A percentile compares a stretch with the other conserved stretches of the same genome.
These are phyloP conservation scores for Dictyostelium brefeldianum DNA, from an alignment of 78 protist genomes.

Conservation along the genomic window DNA sequence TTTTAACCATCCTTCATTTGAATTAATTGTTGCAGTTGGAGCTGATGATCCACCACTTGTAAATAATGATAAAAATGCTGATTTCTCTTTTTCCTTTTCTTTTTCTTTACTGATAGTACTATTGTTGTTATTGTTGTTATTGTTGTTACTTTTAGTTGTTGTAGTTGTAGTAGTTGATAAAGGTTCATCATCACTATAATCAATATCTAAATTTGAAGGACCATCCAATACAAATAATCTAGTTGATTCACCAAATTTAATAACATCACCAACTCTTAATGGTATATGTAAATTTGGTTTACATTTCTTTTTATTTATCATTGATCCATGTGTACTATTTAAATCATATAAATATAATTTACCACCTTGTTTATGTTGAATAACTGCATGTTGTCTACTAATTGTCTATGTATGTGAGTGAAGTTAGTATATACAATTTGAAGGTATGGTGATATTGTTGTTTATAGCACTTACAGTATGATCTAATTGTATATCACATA, in stretches of 20 bases:
- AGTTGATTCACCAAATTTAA: conserved; percentile 82
- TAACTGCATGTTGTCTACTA: conserved; percentile 83
- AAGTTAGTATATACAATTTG: too few relatives aligned
- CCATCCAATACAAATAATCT: conserved; percentile 55
- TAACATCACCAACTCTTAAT: conserved; percentile 49
- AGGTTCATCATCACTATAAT: not conserved
- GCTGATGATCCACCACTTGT: not conserved
- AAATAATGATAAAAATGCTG: not conserved
- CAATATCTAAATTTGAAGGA: not conserved
- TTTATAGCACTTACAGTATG: conserved; percentile 18
- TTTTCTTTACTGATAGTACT: too few relatives aligned
- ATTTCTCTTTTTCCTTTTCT: conserved; percentile 1
- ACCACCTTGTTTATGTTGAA: conserved; percentile 47
- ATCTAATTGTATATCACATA: conserved; percentile 72
- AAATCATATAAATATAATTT: conserved; percentile 69
- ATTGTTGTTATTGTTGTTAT: not conserved
- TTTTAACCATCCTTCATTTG: conserved; percentile 17
- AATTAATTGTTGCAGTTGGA: not conserved
- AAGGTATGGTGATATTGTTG: too few relatives aligned
- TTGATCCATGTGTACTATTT: conserved; percentile 75
- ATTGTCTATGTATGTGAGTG: conserved; percentile 12
- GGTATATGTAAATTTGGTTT: conserved; percentile 33
- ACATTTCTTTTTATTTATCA: conserved; percentile 60
- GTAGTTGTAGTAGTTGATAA: too few relatives aligned
- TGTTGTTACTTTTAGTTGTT: not conserved